phyloP scores from a whole-genome alignment of 768 basidiomycete species.

The Naematelia encephala region DNA sequence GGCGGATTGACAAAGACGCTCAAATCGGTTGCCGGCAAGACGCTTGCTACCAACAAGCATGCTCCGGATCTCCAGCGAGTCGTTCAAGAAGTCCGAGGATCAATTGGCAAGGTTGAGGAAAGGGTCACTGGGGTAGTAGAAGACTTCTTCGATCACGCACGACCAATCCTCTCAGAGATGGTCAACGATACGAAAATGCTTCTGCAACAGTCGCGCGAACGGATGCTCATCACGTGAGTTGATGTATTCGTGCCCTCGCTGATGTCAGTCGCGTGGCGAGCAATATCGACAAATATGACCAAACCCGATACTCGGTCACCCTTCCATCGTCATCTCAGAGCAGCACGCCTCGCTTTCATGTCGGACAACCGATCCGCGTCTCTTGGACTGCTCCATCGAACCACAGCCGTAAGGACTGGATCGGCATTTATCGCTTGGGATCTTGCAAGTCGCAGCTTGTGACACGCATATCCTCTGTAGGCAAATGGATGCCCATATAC shows the following conservation, averaged over 20 bases:
- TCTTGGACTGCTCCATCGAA: slow-evolving; percentile 80
- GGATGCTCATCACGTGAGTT: slow-evolving; percentile 83
- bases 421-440: slow-evolving; percentile 73
- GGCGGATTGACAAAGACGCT: slow-evolving; percentile 98
- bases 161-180: slow-evolving; percentile 80
- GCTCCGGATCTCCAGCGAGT: slow-evolving; percentile 76
- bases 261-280: slow-evolving; percentile 67
- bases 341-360: slow-evolving; percentile 63
- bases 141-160: slow-evolving; percentile 87
- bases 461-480: slow-evolving; percentile 77
- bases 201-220: slow-evolving; percentile 83
- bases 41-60: slow-evolving; percentile 73
- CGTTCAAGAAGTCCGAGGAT: slow-evolving; percentile 88
- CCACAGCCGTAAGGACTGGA: slow-evolving; percentile 92
- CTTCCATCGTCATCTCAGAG: slow-evolving; percentile 54
- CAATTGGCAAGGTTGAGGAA: slow-evolving; percentile 91
- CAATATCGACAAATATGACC: slow-evolving; percentile 76
- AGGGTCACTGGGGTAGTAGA: slow-evolving; percentile 90
- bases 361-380: slow-evolving; percentile 84
- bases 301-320: slow-evolving; percentile 70
- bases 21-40: slow-evolving; percentile 78
- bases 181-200: slow-evolving; percentile 89
- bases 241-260: background rate
- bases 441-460: slow-evolving; percentile 79
- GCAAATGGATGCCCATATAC: slow-evolving; percentile 90